phyloP scores from a whole-genome alignment of 116 monocot genomes.

The Iris pallida region DNA sequence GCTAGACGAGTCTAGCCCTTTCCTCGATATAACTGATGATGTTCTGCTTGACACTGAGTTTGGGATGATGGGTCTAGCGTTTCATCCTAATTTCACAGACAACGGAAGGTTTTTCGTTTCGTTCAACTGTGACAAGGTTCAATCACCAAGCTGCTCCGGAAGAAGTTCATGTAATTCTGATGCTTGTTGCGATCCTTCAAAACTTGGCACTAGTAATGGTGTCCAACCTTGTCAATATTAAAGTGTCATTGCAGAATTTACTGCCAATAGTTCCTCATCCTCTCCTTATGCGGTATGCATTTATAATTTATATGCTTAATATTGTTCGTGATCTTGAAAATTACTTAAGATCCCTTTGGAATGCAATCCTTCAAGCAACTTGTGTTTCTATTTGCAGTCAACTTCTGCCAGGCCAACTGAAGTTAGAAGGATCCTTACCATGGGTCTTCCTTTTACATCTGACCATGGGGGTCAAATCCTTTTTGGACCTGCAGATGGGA shows the following conservation, averaged over 20 bases:
- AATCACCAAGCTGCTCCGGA: constrained; percentile 63
- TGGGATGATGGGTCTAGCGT: constrained; percentile 80
- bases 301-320: constrained; percentile 2
- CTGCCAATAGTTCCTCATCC: constrained; percentile 56
- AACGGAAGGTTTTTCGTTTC: constrained; percentile 93
- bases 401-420: constrained; percentile 64
- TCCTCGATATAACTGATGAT: constrained; percentile 81
- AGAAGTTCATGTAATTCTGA: constrained; percentile 89
- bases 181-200: constrained; percentile 76
- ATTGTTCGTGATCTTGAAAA: not conserved
- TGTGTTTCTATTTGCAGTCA: constrained; percentile 32
- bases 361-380: too few species aligned
- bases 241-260: constrained; percentile 76
- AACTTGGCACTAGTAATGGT: constrained; percentile 37
- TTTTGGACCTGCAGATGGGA: constrained; percentile 85
- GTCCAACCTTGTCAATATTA: constrained; percentile 81
- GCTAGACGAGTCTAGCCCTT: constrained; percentile 58
- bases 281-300: constrained; percentile 55
- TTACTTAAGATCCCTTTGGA: not conserved
- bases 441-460: constrained; percentile 77
- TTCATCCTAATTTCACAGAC: constrained; percentile 69
- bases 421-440: constrained; percentile 85
- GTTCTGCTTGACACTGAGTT: constrained; percentile 51
- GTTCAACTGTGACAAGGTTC: constrained; percentile 68
- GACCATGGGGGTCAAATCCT: constrained; percentile 95